phyloP scores from a whole-genome alignment of 441 rosid genomes.

The Melastoma candidum region DNA sequence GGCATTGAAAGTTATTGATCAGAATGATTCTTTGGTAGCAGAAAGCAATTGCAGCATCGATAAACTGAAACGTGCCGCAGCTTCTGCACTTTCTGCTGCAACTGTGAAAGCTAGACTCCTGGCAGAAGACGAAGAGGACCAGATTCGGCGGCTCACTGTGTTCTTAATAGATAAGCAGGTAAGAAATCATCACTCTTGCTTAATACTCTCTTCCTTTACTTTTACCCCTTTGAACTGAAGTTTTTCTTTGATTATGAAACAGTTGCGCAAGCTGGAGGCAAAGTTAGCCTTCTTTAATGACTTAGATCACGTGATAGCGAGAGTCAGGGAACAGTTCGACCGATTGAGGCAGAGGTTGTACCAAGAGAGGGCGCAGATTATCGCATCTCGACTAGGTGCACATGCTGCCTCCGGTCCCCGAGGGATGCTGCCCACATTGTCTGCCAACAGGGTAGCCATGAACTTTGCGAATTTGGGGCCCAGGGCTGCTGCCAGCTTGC shows the following conservation, averaged over 20 bases:
- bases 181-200: constrained; percentile 1
- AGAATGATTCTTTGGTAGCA: constrained; percentile 33
- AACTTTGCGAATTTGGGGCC: constrained; percentile 47
- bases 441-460: constrained; percentile 63
- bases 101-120: constrained; percentile 89
- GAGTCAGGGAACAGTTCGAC: constrained; percentile 82
- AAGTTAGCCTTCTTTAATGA: constrained; percentile 78
- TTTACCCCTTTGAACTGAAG: constrained; percentile 3
- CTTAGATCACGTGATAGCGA: constrained; percentile 53
- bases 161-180: constrained; percentile 90
- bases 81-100: constrained; percentile 84
- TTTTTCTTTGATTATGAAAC: constrained; percentile 16
- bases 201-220: not conserved
- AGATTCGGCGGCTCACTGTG: constrained; percentile 63
- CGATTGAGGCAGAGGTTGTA: constrained; percentile 77
- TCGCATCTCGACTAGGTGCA: constrained; percentile 73
- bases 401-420: constrained; percentile 55
- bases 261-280: constrained; percentile 81
- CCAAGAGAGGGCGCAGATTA: constrained; percentile 88
- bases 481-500: constrained; percentile 59
- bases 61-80: constrained; percentile 67
- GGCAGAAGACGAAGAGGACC: constrained; percentile 80
- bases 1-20: constrained; percentile 23
- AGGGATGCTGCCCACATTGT: constrained; percentile 38
- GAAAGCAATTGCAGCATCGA: constrained; percentile 39